Percentiles rank a stretch among this genome's conserved stretches.
These are phyloP conservation scores for Hylodesmum podocarpum DNA, from an alignment of 306 rosid genomes.

Conservation along the genomic window DNA sequence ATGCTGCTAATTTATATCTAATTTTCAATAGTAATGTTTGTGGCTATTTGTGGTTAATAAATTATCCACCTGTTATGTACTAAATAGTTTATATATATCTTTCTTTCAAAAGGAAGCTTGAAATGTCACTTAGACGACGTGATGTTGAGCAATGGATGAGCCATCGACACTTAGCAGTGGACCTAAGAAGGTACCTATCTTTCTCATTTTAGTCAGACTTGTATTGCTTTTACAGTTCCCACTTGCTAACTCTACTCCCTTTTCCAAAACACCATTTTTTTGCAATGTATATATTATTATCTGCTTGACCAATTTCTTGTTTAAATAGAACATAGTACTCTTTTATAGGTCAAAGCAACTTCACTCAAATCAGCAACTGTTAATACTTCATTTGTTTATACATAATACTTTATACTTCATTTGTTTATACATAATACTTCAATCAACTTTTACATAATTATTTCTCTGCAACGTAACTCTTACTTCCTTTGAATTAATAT, in stretches of 20 bases:
- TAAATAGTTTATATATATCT: background rate
- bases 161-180: constrained; percentile 26
- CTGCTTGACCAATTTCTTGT: background rate
- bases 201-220: constrained; percentile 4
- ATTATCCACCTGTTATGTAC: background rate
- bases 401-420: background rate
- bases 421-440: background rate
- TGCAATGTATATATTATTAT: background rate
- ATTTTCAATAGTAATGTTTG: background rate
- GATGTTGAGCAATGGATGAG: constrained; percentile 47
- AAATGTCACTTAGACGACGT: constrained; percentile 40
- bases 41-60: background rate
- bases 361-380: background rate
- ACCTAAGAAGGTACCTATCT: constrained; percentile 19
- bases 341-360: background rate
- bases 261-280: background rate
- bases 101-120: constrained; percentile 32
- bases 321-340: background rate
- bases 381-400: background rate
- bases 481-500: background rate
- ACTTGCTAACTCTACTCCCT: background rate
- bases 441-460: background rate
- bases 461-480: background rate
- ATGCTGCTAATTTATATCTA: background rate
- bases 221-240: background rate